Base-by-base conservation (phyloP, 176 grass and related monocot genomes). In the Oryza nivara region DNA sequence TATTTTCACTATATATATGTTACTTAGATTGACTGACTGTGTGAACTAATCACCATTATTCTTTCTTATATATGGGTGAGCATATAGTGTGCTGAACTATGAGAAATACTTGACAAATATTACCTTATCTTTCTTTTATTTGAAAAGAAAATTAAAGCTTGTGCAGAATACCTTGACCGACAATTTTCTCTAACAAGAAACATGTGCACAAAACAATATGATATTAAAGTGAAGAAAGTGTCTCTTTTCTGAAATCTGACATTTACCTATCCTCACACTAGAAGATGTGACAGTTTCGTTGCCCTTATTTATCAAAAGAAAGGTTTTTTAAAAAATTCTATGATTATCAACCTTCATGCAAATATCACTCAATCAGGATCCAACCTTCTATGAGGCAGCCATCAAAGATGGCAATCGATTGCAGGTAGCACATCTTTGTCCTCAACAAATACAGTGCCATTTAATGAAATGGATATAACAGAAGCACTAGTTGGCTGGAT, bases 391-490 rank as follows among this genome's bases (percentile, higher is more conserved):
- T 66, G 65, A 70, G 47, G 12, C 23, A 17, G 15, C 72, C 54
- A 26, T 67, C 11, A 7, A 54, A 11, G 13, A 32, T 26, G 36
- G 13, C 19, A n/a, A 61, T 65, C 51, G 51, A 43, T 36, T 88
- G 52, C 48, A 0, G 73, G 73, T 78, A 38, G 66, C 66, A 22
- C 66, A 88, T 88, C 80, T 8, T 76, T 83, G 48, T 88, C 79
- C 6, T 41, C 17, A 79, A 51, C 67, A 65, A 48, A 63, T 11
- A 12, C 52, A 23, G 23, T 30, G 9, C 47, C 56, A 58, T 36
- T 36, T 75, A 84, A 25, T 7, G 44, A 43, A 46, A 70, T 12
- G 22, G 17, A 46, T 34, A n/a, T 14, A 35, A 46, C 45, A 56
- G 65, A 7, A 48, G 51, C 25, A 63, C 25, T 72, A 17, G 41